A percentile compares a stretch with the other conserved stretches of the same genome.
These are phyloP conservation scores for Colletotrichum shisoi DNA, from an alignment of 2,329 filamentous ascomycete species.

Conservation along the genomic window DNA sequence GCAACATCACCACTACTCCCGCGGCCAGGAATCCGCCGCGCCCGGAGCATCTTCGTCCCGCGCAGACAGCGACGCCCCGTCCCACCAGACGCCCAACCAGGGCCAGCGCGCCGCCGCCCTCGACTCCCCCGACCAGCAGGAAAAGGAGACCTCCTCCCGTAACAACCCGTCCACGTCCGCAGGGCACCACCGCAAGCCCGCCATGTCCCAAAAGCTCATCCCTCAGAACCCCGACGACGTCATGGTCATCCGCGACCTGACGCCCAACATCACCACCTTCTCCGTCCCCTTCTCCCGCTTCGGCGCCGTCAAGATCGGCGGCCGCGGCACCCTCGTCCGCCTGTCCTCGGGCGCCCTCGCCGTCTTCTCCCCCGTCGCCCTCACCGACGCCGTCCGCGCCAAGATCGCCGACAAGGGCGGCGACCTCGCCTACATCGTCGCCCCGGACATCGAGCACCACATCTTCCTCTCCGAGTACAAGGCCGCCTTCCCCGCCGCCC, in stretches of 20 bases:
- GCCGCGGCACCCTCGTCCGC: conserved; percentile 76
- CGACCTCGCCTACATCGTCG: conserved; percentile 82
- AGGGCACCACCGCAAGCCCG: conserved; percentile 36
- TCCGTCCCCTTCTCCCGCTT: conserved; percentile 86
- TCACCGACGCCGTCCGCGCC: conserved; percentile 76
- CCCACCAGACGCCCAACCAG: conserved; percentile 28
- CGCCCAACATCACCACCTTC: conserved; percentile 78
- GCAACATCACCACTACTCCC: not conserved
- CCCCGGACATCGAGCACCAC: conserved; percentile 92
- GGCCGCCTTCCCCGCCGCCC: conserved; percentile 76
- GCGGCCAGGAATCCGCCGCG: conserved; percentile 12
- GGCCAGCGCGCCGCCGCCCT: conserved; percentile 23
- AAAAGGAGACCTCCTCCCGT: not conserved
- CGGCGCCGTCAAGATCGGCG: conserved; percentile 81
- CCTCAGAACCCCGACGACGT: conserved; percentile 77
- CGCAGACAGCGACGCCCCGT: not conserved
- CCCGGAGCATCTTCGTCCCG: conserved; percentile 19
- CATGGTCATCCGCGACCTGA: conserved; percentile 89
- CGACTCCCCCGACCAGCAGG: conserved; percentile 34
- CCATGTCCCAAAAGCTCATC: conserved; percentile 70
- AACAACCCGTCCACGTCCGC: conserved; percentile 7
- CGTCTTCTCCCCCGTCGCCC: conserved; percentile 88
- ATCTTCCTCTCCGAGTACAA: conserved; percentile 91
- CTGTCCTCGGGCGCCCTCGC: conserved; percentile 80
- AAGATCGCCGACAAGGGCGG: conserved; percentile 72